Percentiles rank a stretch among this genome's conserved stretches.
Evolutionary conservation across 139 green algal species (phyloP).

Genomic region (Chlorella sp.): DNA sequence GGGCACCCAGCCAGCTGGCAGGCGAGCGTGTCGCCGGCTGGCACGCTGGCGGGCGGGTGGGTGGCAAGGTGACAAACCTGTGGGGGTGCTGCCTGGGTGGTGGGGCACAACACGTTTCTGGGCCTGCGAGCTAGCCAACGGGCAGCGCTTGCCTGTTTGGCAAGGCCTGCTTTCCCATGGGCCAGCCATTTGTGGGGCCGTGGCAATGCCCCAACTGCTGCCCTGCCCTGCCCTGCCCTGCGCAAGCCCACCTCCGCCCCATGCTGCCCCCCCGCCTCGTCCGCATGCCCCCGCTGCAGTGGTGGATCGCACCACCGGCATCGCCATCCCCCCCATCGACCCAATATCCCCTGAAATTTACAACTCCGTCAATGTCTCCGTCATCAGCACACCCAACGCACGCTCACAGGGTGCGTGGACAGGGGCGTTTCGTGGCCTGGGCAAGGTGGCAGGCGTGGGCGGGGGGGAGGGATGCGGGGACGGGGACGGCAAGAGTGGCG

Average conservation of each 20-base stretch:
- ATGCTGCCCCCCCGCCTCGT: background rate
- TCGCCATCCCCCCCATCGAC: background rate
- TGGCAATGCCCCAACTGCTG: background rate
- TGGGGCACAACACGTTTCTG: background rate
- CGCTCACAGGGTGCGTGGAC: background rate
- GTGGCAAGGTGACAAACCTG: background rate
- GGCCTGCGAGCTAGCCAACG: too few species aligned
- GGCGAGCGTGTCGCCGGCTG: background rate
- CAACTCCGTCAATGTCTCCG: background rate
- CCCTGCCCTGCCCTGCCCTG: too few species aligned
- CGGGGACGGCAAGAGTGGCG: background rate
- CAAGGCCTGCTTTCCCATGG: background rate
- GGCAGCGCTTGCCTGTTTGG: background rate
- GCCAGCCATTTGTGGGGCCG: background rate
- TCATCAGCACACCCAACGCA: constrained; percentile 9
- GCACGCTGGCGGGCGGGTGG: too few species aligned
- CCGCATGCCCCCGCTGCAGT: background rate
- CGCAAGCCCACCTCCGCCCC: background rate
- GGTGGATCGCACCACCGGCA: background rate
- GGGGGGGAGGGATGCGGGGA: too few species aligned
- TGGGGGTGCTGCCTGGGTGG: background rate
- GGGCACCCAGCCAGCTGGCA: background rate
- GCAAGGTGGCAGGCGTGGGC: background rate
- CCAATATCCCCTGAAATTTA: background rate
- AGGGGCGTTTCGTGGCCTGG: background rate